Evolutionary conservation across 2,329 filamentous ascomycete genomes (phyloP).

Genomic region (Diaporthe sp.): DNA sequence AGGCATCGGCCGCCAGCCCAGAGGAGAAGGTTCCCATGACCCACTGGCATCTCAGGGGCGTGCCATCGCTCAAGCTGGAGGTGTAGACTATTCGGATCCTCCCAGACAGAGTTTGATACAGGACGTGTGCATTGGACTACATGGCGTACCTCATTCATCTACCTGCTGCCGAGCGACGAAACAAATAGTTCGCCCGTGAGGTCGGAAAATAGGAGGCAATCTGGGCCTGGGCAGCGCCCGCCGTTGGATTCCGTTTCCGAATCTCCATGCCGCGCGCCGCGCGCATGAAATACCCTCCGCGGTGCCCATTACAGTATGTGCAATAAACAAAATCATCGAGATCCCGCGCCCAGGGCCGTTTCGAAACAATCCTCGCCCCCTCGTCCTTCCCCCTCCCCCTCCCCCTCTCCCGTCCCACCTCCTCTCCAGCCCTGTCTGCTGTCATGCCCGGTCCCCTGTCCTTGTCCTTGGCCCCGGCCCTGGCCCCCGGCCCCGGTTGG

Average conservation of each 20-base stretch:
- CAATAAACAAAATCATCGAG: constrained; percentile 6
- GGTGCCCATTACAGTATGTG: constrained; percentile 4
- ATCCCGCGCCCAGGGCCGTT: constrained; percentile 13
- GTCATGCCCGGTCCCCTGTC: neutral
- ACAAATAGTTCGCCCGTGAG: neutral
- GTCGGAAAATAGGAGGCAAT: constrained; percentile 2
- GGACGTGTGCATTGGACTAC: neutral
- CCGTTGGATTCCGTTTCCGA: neutral
- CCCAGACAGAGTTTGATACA: constrained; percentile 25
- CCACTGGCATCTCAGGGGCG: constrained; percentile 22
- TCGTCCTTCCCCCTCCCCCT: neutral
- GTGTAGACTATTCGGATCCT: neutral
- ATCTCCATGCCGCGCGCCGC: constrained; percentile 1
- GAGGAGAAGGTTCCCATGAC: constrained; percentile 15
- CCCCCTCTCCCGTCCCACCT: neutral
- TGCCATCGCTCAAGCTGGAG: constrained; percentile 1
- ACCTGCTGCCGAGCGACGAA: neutral
- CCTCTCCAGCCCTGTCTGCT: constrained; percentile 25
- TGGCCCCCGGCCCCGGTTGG: neutral
- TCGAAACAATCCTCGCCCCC: constrained; percentile 3
- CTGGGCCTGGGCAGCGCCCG: constrained; percentile 20
- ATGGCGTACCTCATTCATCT: constrained; percentile 6
- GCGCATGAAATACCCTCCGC: no score
- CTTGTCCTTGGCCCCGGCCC: neutral
- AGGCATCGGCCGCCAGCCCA: constrained; percentile 6